A percentile compares a stretch with the other conserved stretches of the same genome.
Evolutionary conservation across 108 stramenopile species (phyloP).

Genomic region (Discostella stelligeroides): DNA sequence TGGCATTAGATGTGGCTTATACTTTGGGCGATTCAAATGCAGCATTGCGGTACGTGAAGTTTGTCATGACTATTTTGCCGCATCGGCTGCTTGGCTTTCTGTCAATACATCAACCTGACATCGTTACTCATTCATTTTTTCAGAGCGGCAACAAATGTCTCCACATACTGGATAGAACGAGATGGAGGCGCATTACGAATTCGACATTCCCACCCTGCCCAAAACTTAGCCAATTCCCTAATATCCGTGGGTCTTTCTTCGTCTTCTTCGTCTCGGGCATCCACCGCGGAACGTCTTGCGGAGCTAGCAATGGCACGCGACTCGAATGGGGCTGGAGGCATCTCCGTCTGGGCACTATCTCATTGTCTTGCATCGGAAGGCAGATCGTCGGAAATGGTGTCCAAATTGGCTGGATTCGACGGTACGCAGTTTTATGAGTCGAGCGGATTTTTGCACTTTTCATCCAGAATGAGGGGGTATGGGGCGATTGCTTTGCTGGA

Average conservation of each 20-base stretch:
- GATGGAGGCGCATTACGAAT: conserved; percentile 47
- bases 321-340: conserved; percentile 55
- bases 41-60: conserved; percentile 52
- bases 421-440: conserved; percentile 65
- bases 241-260: conserved; percentile 77
- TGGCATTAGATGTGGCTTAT: conserved; percentile 79
- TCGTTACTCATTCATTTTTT: not conserved
- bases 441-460: conserved; percentile 72
- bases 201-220: conserved; percentile 63
- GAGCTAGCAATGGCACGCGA: conserved; percentile 58
- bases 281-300: conserved; percentile 66
- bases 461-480: conserved; percentile 71
- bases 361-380: conserved; percentile 74
- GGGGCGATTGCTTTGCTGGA: conserved; percentile 77
- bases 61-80: not conserved
- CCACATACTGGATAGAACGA: conserved; percentile 84
- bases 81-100: not conserved
- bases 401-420: conserved; percentile 70
- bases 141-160: conserved; percentile 68
- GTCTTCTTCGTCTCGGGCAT: conserved; percentile 43
- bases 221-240: conserved; percentile 61
- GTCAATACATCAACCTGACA: not conserved
- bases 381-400: conserved; percentile 78
- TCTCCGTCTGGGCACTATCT: conserved; percentile 73
- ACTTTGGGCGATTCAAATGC: conserved; percentile 64